These are phyloP conservation scores for Toxicodendron radicans DNA, from an alignment of 345 rosid genomes.

Conservation along the genomic window DNA sequence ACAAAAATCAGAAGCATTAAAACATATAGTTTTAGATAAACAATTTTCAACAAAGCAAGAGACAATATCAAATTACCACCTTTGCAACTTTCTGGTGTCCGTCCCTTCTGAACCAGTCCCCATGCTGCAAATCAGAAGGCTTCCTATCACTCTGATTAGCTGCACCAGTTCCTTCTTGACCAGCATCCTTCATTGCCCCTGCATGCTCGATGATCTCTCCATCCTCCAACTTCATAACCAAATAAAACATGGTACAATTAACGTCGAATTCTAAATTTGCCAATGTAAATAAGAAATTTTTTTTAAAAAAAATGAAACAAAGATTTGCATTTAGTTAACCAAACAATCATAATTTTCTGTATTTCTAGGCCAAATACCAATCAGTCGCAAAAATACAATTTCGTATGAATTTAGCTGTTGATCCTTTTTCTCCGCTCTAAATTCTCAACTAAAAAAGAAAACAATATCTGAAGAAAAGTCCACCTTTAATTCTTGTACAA, in stretches of 20 bases:
- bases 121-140: slow-evolving; percentile 36
- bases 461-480: too few relatives aligned
- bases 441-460: background rate
- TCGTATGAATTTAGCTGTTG: background rate
- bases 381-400: too few relatives aligned
- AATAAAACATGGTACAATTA: slow-evolving; percentile 5
- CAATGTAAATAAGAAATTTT: background rate
- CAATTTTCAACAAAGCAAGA: background rate
- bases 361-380: background rate
- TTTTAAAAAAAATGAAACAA: too few relatives aligned
- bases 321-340: background rate
- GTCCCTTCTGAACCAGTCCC: slow-evolving; percentile 63
- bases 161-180: slow-evolving; percentile 33
- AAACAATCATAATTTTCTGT: background rate
- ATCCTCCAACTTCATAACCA: slow-evolving; percentile 59
- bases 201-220: slow-evolving; percentile 59
- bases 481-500: too few relatives aligned
- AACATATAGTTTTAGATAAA: slow-evolving; percentile 8
- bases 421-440: background rate
- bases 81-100: slow-evolving; percentile 44
- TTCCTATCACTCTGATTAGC: slow-evolving; percentile 38
- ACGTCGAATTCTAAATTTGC: too few relatives aligned
- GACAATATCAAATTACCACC: slow-evolving; percentile 38
- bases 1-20: background rate
- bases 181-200: slow-evolving; percentile 32